A percentile compares a stretch with the other conserved stretches of the same genome.
Conservation (phyloP, 2,329 filamentous ascomycete genomes). For the Amauroascus niger region DNA sequence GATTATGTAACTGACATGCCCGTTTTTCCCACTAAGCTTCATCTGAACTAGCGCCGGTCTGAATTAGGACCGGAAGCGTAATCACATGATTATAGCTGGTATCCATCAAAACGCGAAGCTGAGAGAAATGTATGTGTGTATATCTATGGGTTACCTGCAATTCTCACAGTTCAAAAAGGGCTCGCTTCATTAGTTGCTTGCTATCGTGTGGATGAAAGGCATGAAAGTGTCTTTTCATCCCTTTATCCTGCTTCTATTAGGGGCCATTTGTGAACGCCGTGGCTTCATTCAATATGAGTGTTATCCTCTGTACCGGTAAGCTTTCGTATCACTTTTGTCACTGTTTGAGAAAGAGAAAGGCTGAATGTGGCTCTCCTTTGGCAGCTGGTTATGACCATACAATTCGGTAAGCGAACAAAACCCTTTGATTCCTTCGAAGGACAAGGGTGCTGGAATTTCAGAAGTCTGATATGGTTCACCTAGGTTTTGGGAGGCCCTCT, state of each 20-base stretch:
- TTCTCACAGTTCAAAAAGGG: not conserved
- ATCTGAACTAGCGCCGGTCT: not conserved
- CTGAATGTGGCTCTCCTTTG: slow-evolving; percentile 12
- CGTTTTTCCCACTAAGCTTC: no score
- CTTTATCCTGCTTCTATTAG: not conserved
- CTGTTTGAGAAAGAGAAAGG: slow-evolving; percentile 13
- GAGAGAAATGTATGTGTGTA: no score
- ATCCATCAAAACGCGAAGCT: no score
- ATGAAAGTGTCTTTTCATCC: not conserved
- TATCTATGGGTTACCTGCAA: no score
- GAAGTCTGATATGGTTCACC: not conserved
- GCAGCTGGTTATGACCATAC: slow-evolving; percentile 66
- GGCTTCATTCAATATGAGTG: slow-evolving; percentile 45
- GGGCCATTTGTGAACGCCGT: not conserved
- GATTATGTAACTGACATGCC: not conserved
- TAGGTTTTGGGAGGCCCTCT: slow-evolving; percentile 97
- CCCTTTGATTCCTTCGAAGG: not conserved
- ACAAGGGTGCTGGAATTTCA: not conserved
- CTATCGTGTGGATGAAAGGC: not conserved
- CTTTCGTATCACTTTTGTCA: slow-evolving; percentile 5
- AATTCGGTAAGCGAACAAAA: slow-evolving; percentile 50
- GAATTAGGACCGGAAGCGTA: not conserved
- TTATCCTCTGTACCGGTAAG: slow-evolving; percentile 58
- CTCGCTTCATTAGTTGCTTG: not conserved
- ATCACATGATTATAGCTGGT: not conserved